Conservation (phyloP, 2,329 filamentous ascomycete species). For the Fusarium mangiferae region DNA sequence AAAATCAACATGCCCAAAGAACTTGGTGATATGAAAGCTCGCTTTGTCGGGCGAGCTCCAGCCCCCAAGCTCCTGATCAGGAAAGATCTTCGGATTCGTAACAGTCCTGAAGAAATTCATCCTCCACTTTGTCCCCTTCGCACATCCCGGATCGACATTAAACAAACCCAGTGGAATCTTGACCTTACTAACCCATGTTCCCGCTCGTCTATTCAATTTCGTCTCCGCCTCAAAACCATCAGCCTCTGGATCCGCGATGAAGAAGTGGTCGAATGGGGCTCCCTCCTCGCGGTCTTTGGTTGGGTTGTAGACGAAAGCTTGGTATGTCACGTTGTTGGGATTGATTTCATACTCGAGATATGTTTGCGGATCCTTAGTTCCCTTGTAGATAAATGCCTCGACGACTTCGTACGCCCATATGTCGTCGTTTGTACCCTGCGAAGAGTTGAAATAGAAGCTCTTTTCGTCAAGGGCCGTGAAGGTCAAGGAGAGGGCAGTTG, state of each 20-base stretch:
- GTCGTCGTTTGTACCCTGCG: slow-evolving; percentile 56
- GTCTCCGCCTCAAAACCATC: slow-evolving; percentile 57
- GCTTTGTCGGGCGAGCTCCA: slow-evolving; percentile 59
- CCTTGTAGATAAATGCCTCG: slow-evolving; percentile 60
- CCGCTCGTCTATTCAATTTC: slow-evolving; percentile 47
- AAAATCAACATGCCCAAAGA: slow-evolving; percentile 55
- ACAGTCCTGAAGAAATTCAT: slow-evolving; percentile 65
- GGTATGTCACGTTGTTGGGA: slow-evolving; percentile 63
- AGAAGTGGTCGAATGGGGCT: slow-evolving; percentile 57
- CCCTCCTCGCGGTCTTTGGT: slow-evolving; percentile 55
- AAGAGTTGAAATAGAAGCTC: slow-evolving; percentile 58
- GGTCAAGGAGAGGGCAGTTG: slow-evolving; percentile 51
- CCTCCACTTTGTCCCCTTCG: slow-evolving; percentile 58
- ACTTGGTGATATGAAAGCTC: slow-evolving; percentile 60
- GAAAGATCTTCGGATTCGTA: slow-evolving; percentile 54
- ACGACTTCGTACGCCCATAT: slow-evolving; percentile 63
- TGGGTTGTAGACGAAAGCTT: slow-evolving; percentile 63
- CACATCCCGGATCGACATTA: slow-evolving; percentile 57
- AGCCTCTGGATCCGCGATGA: slow-evolving; percentile 51
- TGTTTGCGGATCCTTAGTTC: slow-evolving; percentile 57
- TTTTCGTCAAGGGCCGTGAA: slow-evolving; percentile 59
- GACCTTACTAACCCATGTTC: slow-evolving; percentile 55
- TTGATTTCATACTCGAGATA: slow-evolving; percentile 64
- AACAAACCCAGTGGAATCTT: slow-evolving; percentile 60
- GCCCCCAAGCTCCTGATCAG: slow-evolving; percentile 56